Evolutionary conservation across 208 protist species (phyloP).

Genomic region (Herpetomonas samuelpessoai): DNA sequence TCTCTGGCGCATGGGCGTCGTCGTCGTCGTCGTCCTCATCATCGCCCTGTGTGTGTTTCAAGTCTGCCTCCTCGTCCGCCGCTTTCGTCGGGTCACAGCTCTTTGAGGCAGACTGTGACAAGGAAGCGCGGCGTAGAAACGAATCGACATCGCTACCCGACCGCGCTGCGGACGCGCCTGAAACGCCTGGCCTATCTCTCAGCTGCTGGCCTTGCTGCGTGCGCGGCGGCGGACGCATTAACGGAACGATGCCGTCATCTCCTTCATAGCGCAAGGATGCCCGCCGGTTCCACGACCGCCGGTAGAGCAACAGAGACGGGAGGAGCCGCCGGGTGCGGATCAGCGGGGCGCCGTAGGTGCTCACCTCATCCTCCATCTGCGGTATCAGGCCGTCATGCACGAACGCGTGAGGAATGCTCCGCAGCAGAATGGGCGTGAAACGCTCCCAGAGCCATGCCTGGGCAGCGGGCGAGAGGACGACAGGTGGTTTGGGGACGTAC

Average conservation of each 20-base stretch:
- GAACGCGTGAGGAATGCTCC: slow-evolving; percentile 26
- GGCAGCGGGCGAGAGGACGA: not conserved
- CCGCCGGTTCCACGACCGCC: slow-evolving; percentile 16
- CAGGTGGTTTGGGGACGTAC: not conserved
- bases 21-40: slow-evolving; percentile 4
- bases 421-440: slow-evolving; percentile 22
- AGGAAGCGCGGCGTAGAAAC: no score
- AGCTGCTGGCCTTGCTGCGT: no score
- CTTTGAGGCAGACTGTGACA: no score
- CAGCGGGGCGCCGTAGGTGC: not conserved
- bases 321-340: slow-evolving; percentile 18
- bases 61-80: not conserved
- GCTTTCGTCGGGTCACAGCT: no score
- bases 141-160: no score
- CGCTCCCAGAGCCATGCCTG: slow-evolving; percentile 16
- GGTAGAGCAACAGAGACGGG: slow-evolving; percentile 31
- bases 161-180: no score
- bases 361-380: slow-evolving; percentile 9
- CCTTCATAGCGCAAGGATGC: no score
- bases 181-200: no score
- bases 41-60: slow-evolving; percentile 2
- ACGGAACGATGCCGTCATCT: no score
- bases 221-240: no score
- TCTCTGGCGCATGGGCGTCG: not conserved
- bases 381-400: slow-evolving; percentile 26